Evolutionary conservation across 352 stramenopile species (phyloP).

Genomic region (Phytopythium oedochilum): DNA sequence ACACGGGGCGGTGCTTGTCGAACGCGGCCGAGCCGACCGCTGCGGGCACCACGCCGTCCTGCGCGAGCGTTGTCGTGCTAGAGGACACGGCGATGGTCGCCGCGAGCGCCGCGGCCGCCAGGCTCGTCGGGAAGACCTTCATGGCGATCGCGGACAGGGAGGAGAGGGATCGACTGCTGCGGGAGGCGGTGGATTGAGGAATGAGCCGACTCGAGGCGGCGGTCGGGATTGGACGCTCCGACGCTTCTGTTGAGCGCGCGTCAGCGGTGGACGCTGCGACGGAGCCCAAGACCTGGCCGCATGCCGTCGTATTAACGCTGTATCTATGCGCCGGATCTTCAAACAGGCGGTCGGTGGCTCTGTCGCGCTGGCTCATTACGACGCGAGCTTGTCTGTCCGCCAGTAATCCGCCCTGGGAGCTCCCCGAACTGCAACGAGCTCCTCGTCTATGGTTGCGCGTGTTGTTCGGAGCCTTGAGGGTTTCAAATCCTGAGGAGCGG

Average conservation of each 20-base stretch:
- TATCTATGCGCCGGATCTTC: constrained; percentile 2
- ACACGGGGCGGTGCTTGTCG: constrained; percentile 52
- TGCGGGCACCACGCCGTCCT: constrained; percentile 18
- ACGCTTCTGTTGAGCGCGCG: neutral
- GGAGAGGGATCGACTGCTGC: neutral
- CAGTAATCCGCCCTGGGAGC: no score
- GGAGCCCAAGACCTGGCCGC: neutral
- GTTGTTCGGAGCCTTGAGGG: neutral
- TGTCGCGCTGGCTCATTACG: neutral
- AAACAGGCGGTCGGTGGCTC: neutral
- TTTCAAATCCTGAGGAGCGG: constrained; percentile 2
- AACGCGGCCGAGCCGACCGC: constrained; percentile 32
- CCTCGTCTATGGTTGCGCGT: neutral
- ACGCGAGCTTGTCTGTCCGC: neutral
- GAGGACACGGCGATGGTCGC: constrained; percentile 3
- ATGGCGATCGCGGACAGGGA: constrained; percentile 1
- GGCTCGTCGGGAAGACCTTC: constrained; percentile 8
- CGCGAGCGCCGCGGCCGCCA: neutral
- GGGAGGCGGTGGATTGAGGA: neutral
- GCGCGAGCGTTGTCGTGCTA: constrained; percentile 1
- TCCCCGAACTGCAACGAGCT: neutral
- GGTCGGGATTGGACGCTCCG: neutral
- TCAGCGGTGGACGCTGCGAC: neutral
- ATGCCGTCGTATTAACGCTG: neutral
- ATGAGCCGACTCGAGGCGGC: neutral